phyloP scores from a whole-genome alignment of 805 yeast species.

The Wickerhamomyces alni region DNA sequence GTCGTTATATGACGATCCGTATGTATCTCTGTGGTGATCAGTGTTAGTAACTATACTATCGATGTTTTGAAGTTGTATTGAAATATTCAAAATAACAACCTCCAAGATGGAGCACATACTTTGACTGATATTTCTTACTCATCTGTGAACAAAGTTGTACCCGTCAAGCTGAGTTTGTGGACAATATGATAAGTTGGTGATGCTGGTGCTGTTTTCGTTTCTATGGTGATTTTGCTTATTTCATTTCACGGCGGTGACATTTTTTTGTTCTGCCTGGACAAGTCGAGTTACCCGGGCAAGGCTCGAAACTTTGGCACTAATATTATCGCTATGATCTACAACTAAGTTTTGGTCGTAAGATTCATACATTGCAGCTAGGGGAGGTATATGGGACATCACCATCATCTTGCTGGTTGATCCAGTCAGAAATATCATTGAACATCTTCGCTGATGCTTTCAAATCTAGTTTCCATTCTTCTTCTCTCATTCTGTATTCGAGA shows the following conservation, averaged over 20 bases:
- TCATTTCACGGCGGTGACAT: neutral
- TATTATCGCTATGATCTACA: no score
- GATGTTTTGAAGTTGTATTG: no score
- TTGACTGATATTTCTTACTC: no score
- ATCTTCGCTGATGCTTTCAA: conserved; percentile 49
- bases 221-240: no score
- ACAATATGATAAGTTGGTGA: no score
- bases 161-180: no score
- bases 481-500: conserved; percentile 50
- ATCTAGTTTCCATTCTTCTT: conserved; percentile 56
- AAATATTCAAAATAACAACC: conserved; percentile 13
- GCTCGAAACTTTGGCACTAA: no score
- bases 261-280: no score
- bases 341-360: neutral
- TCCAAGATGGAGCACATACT: conserved; percentile 5
- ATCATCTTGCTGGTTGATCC: conserved; percentile 50
- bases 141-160: no score
- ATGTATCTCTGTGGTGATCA: neutral
- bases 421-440: conserved; percentile 55
- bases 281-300: no score
- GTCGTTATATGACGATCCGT: neutral
- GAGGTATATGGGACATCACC: conserved; percentile 20
- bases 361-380: neutral
- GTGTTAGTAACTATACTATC: neutral
- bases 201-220: no score